A percentile compares a stretch with the other conserved stretches of the same genome.
These are phyloP conservation scores for Gossypium lobatum DNA, from an alignment of 441 rosid genomes.

Conservation along the genomic window DNA sequence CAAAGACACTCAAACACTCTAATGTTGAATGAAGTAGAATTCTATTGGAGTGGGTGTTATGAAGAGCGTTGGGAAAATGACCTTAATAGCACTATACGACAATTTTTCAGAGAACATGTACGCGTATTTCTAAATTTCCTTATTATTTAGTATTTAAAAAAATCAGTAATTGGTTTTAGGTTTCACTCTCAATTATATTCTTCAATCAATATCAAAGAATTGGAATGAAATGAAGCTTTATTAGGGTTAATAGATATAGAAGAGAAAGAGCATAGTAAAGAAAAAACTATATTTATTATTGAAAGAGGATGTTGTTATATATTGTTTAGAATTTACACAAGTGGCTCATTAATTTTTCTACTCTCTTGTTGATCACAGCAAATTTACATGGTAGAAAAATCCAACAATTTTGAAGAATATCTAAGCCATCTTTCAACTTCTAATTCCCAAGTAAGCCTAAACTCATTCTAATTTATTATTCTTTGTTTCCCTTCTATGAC, in stretches of 20 bases:
- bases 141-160: background rate
- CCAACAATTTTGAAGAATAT: background rate
- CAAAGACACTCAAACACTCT: background rate
- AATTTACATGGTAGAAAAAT: background rate
- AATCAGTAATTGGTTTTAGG: background rate
- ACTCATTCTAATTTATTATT: background rate
- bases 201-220: background rate
- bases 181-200: background rate
- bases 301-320: background rate
- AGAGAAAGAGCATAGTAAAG: background rate
- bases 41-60: background rate
- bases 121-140: background rate
- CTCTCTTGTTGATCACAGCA: background rate
- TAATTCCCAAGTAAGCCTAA: background rate
- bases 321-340: background rate
- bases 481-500: background rate
- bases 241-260: background rate
- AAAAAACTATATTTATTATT: background rate
- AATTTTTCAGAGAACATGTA: background rate
- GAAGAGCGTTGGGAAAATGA: background rate
- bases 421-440: background rate
- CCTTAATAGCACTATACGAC: background rate
- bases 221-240: background rate
- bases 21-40: background rate
- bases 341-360: background rate